Conservation (phyloP, 352 stramenopile species). For the Pythium dissotocum region DNA sequence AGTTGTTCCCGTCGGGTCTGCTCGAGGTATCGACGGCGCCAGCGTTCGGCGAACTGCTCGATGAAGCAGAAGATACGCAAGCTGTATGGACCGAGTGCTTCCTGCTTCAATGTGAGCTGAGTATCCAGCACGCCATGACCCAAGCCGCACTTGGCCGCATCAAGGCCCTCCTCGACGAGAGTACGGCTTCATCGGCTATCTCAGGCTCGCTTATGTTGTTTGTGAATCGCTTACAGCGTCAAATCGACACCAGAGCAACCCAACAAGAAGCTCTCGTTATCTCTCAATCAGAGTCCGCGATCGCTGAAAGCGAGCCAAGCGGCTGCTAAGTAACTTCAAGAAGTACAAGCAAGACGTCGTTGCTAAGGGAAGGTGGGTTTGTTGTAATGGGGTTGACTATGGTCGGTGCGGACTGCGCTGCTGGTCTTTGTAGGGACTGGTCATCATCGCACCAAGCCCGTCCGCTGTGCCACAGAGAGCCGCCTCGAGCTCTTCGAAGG, state of each 20-base stretch:
- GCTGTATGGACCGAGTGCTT: slow-evolving; percentile 44
- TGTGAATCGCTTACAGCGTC: background rate
- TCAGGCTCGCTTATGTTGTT: background rate
- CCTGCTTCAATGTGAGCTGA: slow-evolving; percentile 46
- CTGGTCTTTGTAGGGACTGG: slow-evolving; percentile 33
- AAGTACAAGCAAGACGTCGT: background rate
- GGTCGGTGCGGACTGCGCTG: slow-evolving; percentile 24
- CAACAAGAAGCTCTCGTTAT: background rate
- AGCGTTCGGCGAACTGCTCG: slow-evolving; percentile 45
- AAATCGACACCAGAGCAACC: background rate
- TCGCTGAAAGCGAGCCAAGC: background rate
- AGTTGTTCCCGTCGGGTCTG: slow-evolving; percentile 46
- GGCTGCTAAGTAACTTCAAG: background rate
- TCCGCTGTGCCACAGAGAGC: slow-evolving; percentile 47
- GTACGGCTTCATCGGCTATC: background rate
- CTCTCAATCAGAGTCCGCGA: background rate
- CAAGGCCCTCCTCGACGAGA: background rate
- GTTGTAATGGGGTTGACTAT: background rate
- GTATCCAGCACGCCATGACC: slow-evolving; percentile 17
- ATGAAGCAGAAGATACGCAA: slow-evolving; percentile 47
- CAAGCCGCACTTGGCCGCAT: background rate
- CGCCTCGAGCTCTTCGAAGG: slow-evolving; percentile 82
- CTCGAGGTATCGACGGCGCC: slow-evolving; percentile 30
- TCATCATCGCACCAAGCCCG: slow-evolving; percentile 15
- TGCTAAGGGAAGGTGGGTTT: background rate